A percentile compares a stretch with the other conserved stretches of the same genome.
Evolutionary conservation across 225 moss, liverwort and hornwort species (phyloP).

Genomic region (Takakia lepidozioides): DNA sequence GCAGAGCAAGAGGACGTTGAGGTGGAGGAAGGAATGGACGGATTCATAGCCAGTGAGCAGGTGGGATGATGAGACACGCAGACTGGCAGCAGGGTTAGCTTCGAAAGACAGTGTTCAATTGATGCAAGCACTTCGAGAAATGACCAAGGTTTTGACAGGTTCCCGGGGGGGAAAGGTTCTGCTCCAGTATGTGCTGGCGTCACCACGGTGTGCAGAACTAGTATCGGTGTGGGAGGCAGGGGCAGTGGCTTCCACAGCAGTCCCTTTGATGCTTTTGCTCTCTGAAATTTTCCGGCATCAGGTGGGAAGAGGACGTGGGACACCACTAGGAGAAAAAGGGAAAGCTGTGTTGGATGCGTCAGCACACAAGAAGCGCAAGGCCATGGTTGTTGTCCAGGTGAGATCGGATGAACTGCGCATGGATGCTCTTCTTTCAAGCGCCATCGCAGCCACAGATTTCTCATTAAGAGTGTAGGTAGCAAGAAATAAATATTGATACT

Average conservation of each 20-base stretch:
- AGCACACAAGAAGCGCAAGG: conserved; percentile 14
- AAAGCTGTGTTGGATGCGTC: conserved; percentile 1
- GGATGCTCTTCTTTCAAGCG: too few species aligned
- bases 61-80: conserved; percentile 65
- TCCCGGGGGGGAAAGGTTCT: conserved; percentile 58
- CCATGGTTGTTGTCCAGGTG: conserved; percentile 25
- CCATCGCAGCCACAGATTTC: too few species aligned
- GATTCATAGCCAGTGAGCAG: conserved; percentile 32
- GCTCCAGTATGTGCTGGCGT: conserved; percentile 68
- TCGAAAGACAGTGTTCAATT: conserved; percentile 54
- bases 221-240: conserved; percentile 67
- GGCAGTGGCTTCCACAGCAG: conserved; percentile 44
- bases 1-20: conserved; percentile 15
- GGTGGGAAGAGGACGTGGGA: conserved; percentile 30
- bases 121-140: conserved; percentile 40
- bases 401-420: too few species aligned
- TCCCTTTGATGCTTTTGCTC: conserved; percentile 77
- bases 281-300: conserved; percentile 58
- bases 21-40: conserved; percentile 10
- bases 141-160: conserved; percentile 47
- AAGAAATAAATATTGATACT: too few species aligned
- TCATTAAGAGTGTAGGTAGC: too few species aligned
- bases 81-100: conserved; percentile 55
- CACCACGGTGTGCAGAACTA: conserved; percentile 80
- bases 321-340: too few species aligned